Percentiles rank a stretch among this genome's conserved stretches.
phyloP scores from a whole-genome alignment of 352 stramenopile species.

The Phytophthora quininea region DNA sequence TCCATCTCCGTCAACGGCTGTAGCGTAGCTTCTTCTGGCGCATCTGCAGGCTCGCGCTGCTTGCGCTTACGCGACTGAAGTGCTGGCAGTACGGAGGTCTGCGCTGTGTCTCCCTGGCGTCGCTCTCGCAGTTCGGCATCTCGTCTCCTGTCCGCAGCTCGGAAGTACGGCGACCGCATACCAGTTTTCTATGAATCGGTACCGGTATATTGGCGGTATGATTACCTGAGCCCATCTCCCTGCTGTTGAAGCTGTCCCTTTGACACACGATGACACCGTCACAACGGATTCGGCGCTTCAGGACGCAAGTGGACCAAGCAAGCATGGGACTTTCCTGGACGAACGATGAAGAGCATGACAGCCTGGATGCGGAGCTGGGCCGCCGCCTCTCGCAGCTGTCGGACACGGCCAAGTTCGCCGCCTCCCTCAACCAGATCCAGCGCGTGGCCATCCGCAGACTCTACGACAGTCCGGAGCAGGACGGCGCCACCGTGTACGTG shows the following conservation, averaged over 20 bases:
- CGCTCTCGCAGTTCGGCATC: neutral
- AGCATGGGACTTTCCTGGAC: neutral
- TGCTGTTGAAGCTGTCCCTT: neutral
- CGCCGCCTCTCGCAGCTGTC: constrained; percentile 56
- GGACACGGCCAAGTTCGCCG: constrained; percentile 48
- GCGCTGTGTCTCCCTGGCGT: neutral
- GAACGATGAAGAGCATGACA: constrained; percentile 15
- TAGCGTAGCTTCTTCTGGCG: neutral
- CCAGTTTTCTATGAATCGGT: neutral
- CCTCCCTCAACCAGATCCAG: constrained; percentile 68
- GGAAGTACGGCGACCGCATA: constrained; percentile 5
- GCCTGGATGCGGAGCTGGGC: constrained; percentile 24
- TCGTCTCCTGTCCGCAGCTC: neutral
- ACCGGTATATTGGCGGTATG: neutral
- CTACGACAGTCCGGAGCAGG: constrained; percentile 40
- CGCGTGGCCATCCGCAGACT: constrained; percentile 46
- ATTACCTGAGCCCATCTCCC: no score
- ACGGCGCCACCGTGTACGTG: constrained; percentile 58
- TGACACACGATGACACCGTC: neutral
- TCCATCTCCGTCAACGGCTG: constrained; percentile 68
- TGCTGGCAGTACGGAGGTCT: constrained; percentile 1
- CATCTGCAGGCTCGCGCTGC: constrained; percentile 8
- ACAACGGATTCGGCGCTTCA: neutral
- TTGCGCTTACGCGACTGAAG: constrained; percentile 24
- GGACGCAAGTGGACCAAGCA: neutral